Evolutionary conservation across 805 yeast genomes (phyloP).

Genomic region (Vanderwaltozyma verrucispora): DNA sequence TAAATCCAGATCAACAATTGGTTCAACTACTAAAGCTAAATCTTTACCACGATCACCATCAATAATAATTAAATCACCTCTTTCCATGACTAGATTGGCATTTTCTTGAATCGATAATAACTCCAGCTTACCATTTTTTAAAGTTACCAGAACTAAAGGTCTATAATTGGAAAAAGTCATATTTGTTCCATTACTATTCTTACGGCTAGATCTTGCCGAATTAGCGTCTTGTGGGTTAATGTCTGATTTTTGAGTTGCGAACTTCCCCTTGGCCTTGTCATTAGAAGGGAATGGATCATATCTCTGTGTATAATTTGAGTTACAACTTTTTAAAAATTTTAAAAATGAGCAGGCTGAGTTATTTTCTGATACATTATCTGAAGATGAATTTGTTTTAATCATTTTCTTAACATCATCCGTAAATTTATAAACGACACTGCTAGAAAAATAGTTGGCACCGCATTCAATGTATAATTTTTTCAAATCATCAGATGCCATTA

Average conservation of each 20-base stretch:
- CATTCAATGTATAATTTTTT: slow-evolving; percentile 36
- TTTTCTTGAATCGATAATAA: slow-evolving; percentile 55
- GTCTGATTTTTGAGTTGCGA: no score
- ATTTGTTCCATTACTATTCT: background rate
- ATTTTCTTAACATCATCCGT: slow-evolving; percentile 27
- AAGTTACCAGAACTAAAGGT: slow-evolving; percentile 37
- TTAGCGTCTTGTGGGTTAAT: no score
- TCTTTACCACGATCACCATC: slow-evolving; percentile 85
- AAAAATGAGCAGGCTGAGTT: slow-evolving; percentile 22
- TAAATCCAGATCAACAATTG: slow-evolving; percentile 48
- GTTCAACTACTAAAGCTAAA: slow-evolving; percentile 61
- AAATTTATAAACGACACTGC: slow-evolving; percentile 31
- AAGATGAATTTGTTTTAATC: slow-evolving; percentile 4
- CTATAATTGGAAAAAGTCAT: slow-evolving; percentile 8
- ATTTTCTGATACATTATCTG: slow-evolving; percentile 8
- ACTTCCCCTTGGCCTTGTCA: no score
- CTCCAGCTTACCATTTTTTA: slow-evolving; percentile 60
- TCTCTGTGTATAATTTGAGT: slow-evolving; percentile 30
- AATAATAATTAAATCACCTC: slow-evolving; percentile 60
- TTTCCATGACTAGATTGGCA: slow-evolving; percentile 47
- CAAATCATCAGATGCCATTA: slow-evolving; percentile 50
- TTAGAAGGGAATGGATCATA: background rate
- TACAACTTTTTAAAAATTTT: slow-evolving; percentile 34
- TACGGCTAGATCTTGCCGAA: background rate
- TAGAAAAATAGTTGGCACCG: slow-evolving; percentile 49